Evolutionary conservation across 345 rosid species (phyloP).

Genomic region (Corchorus olitorius): DNA sequence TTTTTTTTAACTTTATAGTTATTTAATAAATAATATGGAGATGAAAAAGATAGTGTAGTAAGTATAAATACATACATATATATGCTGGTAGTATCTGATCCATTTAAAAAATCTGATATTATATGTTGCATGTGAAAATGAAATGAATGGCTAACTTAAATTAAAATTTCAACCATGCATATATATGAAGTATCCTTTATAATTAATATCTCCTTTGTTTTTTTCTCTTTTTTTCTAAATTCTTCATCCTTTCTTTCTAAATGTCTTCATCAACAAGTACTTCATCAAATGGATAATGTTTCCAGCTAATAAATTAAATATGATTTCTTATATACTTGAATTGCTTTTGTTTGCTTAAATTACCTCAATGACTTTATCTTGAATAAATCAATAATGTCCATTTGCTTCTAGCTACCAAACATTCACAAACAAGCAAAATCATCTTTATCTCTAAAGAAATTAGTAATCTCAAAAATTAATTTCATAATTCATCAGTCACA

Average conservation of each 20-base stretch:
- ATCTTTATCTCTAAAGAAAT: too few relatives aligned
- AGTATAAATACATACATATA: too few relatives aligned
- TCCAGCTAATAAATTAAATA: background rate
- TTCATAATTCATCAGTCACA: background rate
- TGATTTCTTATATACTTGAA: background rate
- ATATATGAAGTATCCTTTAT: background rate
- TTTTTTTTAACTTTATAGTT: background rate
- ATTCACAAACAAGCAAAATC: too few relatives aligned
- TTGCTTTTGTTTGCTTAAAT: background rate
- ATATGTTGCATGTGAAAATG: background rate
- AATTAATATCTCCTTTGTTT: background rate
- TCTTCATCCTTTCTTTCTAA: background rate
- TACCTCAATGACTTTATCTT: background rate
- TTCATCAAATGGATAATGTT: background rate
- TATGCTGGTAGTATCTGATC: too few relatives aligned
- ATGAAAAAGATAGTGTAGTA: background rate
- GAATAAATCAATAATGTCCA: background rate
- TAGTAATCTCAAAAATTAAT: background rate
- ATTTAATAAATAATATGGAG: background rate
- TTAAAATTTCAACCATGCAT: background rate
- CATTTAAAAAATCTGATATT: background rate
- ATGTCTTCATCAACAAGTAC: background rate
- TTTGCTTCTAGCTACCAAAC: background rate
- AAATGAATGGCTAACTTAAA: background rate
- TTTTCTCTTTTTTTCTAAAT: too few relatives aligned